These are phyloP conservation scores for Emergomyces pasteurianus DNA, from an alignment of 2,329 filamentous ascomycete genomes.

Conservation along the genomic window DNA sequence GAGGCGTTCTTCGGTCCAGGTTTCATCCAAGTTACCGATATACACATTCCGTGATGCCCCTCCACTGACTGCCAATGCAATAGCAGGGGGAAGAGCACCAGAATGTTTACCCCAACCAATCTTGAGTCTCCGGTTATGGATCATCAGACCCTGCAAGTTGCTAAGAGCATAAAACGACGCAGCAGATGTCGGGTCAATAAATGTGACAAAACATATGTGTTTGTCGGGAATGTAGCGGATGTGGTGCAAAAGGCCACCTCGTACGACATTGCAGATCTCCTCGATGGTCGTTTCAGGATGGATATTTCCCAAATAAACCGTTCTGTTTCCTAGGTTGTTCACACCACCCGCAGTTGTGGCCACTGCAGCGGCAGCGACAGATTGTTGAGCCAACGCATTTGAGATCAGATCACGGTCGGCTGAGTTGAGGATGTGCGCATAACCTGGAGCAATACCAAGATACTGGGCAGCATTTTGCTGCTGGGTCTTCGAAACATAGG, in stretches of 20 bases:
- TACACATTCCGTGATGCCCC: slow-evolving; percentile 98
- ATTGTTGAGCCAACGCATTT: slow-evolving; percentile 91
- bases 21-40: slow-evolving; percentile 92
- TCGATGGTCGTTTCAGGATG: slow-evolving; percentile 98
- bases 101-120: slow-evolving; percentile 99
- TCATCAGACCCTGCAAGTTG: slow-evolving; percentile 97
- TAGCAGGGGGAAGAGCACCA: slow-evolving; percentile 85
- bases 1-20: slow-evolving; percentile 91
- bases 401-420: slow-evolving; percentile 95
- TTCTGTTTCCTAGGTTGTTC: slow-evolving; percentile 93
- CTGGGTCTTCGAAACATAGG: slow-evolving; percentile 98
- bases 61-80: slow-evolving; percentile 88
- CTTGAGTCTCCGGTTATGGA: slow-evolving; percentile 94
- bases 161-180: slow-evolving; percentile 96
- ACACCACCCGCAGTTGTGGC: slow-evolving; percentile 93
- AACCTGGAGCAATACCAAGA: slow-evolving; percentile 89
- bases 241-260: slow-evolving; percentile 89
- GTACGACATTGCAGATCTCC: slow-evolving; percentile 98
- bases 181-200: slow-evolving; percentile 95
- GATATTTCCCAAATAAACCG: slow-evolving; percentile 96
- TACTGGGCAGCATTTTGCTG: slow-evolving; percentile 99
- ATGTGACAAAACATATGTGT: slow-evolving; percentile 99
- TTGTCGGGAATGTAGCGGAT: slow-evolving; percentile 99
- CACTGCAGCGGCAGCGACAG: slow-evolving; percentile 89
- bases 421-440: slow-evolving; percentile 90